Conservation (phyloP, 305 asterid genomes). For the Rubia occidens region DNA sequence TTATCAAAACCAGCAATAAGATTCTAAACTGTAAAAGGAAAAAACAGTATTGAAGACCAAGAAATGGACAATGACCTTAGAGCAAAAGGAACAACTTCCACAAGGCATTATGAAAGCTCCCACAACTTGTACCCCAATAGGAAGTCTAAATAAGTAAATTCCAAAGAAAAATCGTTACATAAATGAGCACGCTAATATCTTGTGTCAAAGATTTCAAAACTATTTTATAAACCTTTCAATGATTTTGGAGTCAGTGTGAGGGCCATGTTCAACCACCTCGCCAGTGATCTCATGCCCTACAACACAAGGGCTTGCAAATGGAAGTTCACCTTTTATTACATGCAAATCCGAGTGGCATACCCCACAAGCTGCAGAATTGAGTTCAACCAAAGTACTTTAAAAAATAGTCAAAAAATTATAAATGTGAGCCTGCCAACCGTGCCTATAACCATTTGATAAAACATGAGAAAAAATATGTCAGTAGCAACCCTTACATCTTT, state of each 20-base stretch:
- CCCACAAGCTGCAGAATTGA: constrained; percentile 69
- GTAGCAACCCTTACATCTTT: not conserved
- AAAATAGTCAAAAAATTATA: not conserved
- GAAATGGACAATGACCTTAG: constrained; percentile 37
- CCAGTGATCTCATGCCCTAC: constrained; percentile 98
- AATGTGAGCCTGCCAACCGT: not conserved
- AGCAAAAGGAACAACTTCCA: constrained; percentile 85
- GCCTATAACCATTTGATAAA: not conserved
- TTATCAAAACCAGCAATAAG: not conserved
- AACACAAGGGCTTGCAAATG: constrained; percentile 90
- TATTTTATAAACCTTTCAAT: constrained; percentile 42
- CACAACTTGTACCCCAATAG: constrained; percentile 72
- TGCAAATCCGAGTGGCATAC: constrained; percentile 97
- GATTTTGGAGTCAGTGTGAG: constrained; percentile 59
- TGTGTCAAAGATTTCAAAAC: not conserved
- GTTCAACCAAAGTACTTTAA: constrained; percentile 1
- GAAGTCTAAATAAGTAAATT: constrained; percentile 40
- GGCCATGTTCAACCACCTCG: constrained; percentile 90
- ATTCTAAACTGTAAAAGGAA: not conserved
- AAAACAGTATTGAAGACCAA: not conserved
- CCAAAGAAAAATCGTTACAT: constrained; percentile 7
- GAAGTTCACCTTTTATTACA: constrained; percentile 92
- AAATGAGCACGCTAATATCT: not conserved
- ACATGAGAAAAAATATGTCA: not conserved
- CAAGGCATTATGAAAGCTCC: constrained; percentile 99